Percentiles rank a stretch among this genome's conserved stretches.
These are phyloP conservation scores for Solanum megistacrolobum DNA, from an alignment of 257 asterid genomes.

Conservation along the genomic window DNA sequence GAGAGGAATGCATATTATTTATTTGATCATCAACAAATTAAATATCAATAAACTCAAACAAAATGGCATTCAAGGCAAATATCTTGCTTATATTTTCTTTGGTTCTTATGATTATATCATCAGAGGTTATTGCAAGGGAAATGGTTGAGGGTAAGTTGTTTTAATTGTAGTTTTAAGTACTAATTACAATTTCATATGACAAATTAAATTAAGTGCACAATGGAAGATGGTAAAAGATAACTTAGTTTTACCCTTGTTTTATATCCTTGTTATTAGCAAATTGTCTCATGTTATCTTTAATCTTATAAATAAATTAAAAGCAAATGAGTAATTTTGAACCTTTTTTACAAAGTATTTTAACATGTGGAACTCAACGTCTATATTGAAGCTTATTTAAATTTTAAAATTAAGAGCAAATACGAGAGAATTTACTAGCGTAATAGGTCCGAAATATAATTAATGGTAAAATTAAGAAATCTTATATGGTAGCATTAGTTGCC, in stretches of 20 bases:
- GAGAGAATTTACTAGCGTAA: not conserved
- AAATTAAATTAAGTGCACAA: not conserved
- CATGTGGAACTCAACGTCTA: not conserved
- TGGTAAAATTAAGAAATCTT: not conserved
- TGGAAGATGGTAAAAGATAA: not conserved
- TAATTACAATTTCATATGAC: not conserved
- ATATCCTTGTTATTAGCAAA: not conserved
- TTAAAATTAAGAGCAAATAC: too few relatives aligned
- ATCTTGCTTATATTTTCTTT: not conserved
- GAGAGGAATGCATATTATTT: not conserved
- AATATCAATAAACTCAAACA: not conserved
- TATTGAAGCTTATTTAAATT: too few relatives aligned
- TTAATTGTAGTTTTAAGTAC: not conserved
- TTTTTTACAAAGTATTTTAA: not conserved
- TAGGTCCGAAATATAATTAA: not conserved
- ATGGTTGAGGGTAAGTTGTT: not conserved
- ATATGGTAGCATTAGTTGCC: not conserved
- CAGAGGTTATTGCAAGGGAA: not conserved
- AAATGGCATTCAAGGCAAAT: not conserved
- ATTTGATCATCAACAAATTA: not conserved
- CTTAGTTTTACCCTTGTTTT: not conserved
- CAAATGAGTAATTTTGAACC: not conserved
- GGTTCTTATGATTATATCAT: not conserved
- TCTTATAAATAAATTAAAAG: not conserved
- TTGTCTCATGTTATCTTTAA: not conserved